These are phyloP conservation scores for Anisogramma anomala DNA, from an alignment of 2,329 filamentous ascomycete genomes.

Conservation along the genomic window DNA sequence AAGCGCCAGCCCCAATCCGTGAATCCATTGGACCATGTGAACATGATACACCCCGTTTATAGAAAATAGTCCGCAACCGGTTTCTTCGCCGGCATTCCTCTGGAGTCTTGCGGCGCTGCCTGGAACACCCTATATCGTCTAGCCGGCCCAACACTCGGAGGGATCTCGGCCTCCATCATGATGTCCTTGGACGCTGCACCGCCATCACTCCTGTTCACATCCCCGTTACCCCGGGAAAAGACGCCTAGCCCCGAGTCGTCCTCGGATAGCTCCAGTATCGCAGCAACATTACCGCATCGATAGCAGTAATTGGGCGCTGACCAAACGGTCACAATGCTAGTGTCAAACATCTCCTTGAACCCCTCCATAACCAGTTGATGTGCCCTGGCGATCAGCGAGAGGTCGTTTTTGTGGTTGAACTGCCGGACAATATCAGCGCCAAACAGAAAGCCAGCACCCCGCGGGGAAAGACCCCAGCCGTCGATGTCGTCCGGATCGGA, in stretches of 20 bases:
- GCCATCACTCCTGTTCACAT: conserved; percentile 47
- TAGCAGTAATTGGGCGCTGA: conserved; percentile 96
- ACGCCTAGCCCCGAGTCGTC: conserved; percentile 65
- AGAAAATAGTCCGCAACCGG: conserved; percentile 96
- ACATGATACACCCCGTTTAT: conserved; percentile 23
- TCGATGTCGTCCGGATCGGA: conserved; percentile 97
- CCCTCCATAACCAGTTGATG: conserved; percentile 99
- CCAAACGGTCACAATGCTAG: conserved; percentile 96
- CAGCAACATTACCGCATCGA: conserved; percentile 88
- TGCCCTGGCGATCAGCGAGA: conserved; percentile 82
- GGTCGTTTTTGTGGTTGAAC: conserved; percentile 90
- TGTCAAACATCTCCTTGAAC: conserved; percentile 98
- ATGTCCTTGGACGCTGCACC: conserved; percentile 31
- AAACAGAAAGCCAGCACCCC: conserved; percentile 90
- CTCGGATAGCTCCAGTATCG: conserved; percentile 84
- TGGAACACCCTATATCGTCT: conserved; percentile 91
- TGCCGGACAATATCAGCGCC: conserved; percentile 89
- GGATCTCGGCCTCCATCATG: conserved; percentile 36
- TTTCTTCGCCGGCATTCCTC: conserved; percentile 98
- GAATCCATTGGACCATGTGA: conserved; percentile 6
- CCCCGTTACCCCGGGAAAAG: conserved; percentile 61
- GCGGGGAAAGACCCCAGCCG: conserved; percentile 88
- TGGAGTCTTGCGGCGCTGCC: conserved; percentile 85
- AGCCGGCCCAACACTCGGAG: conserved; percentile 56
- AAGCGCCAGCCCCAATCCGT: conserved; percentile 16